A percentile compares a stretch with the other conserved stretches of the same genome.
Conservation (phyloP, 2,329 filamentous ascomycete genomes). For the Keithomyces neogunnii region DNA sequence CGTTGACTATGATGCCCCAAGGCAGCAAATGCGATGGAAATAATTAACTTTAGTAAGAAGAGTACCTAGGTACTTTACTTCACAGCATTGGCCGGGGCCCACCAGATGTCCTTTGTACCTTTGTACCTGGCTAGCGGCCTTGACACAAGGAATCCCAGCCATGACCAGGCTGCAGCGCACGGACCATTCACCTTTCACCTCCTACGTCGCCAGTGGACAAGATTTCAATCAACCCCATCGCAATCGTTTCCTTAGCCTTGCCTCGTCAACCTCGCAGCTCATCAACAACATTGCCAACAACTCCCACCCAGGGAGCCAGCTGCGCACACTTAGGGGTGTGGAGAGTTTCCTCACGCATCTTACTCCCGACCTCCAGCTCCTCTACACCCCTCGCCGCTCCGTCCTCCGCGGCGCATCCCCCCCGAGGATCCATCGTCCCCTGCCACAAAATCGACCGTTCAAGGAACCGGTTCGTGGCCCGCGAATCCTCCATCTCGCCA, state of each 20-base stretch:
- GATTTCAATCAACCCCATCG: constrained; percentile 9
- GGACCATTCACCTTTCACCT: constrained; percentile 7
- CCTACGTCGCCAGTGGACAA: constrained; percentile 5
- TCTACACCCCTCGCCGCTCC: constrained; percentile 7
- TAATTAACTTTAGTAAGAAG: too few relatives aligned
- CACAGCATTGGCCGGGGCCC: too few relatives aligned
- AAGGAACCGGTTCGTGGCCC: background rate
- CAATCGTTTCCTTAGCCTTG: constrained; percentile 5
- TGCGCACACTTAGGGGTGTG: constrained; percentile 11
- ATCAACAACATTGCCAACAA: constrained; percentile 4
- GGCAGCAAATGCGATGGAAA: too few relatives aligned
- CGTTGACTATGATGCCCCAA: too few relatives aligned
- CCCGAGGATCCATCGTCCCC: background rate
- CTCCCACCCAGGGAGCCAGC: constrained; percentile 11
- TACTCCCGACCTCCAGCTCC: constrained; percentile 6
- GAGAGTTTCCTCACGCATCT: constrained; percentile 7
- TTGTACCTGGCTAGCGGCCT: too few relatives aligned
- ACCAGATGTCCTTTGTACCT: too few relatives aligned
- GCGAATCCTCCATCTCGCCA: background rate
- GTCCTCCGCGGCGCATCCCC: background rate
- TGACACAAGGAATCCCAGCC: background rate
- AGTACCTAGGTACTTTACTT: too few relatives aligned
- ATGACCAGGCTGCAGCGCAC: constrained; percentile 7
- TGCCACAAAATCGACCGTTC: background rate
- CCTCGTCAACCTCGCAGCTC: constrained; percentile 1